Conservation (phyloP, 129 eudicot genomes). For the Flaveria robusta region DNA sequence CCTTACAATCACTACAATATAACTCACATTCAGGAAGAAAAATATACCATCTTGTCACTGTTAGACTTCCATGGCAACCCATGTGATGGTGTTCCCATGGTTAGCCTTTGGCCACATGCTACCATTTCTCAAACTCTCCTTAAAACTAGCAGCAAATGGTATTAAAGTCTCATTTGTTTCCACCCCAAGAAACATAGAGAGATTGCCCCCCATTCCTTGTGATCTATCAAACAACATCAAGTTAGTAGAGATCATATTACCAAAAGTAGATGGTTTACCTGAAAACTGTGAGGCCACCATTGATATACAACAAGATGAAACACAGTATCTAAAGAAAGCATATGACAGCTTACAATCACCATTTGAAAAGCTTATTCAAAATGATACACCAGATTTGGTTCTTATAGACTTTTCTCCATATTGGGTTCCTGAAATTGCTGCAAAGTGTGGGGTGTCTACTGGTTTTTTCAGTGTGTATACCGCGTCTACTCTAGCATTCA, state of each 20-base stretch:
- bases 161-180: constrained; percentile 52
- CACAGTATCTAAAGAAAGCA: constrained; percentile 51
- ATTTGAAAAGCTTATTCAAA: constrained; percentile 35
- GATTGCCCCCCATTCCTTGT: constrained; percentile 52
- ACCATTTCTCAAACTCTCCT: constrained; percentile 52
- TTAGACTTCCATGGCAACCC: constrained; percentile 33
- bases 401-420: constrained; percentile 45
- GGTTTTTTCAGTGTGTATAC: constrained; percentile 57
- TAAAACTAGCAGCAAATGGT: constrained; percentile 49
- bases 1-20: constrained; percentile 10
- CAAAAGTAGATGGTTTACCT: constrained; percentile 49
- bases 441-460: constrained; percentile 40
- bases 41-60: neutral
- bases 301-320: constrained; percentile 45
- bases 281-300: constrained; percentile 57
- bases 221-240: constrained; percentile 31
- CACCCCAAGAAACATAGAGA: constrained; percentile 56
- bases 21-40: neutral
- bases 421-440: constrained; percentile 52
- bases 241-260: constrained; percentile 45
- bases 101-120: constrained; percentile 68
- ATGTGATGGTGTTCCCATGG: constrained; percentile 68
- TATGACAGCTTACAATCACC: constrained; percentile 39
- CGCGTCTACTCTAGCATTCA: constrained; percentile 46
- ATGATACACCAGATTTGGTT: constrained; percentile 45